Percentiles rank a stretch among this genome's conserved stretches.
Conservation (phyloP, 495 filamentous ascomycete species). For the Xylaria nigripes region DNA sequence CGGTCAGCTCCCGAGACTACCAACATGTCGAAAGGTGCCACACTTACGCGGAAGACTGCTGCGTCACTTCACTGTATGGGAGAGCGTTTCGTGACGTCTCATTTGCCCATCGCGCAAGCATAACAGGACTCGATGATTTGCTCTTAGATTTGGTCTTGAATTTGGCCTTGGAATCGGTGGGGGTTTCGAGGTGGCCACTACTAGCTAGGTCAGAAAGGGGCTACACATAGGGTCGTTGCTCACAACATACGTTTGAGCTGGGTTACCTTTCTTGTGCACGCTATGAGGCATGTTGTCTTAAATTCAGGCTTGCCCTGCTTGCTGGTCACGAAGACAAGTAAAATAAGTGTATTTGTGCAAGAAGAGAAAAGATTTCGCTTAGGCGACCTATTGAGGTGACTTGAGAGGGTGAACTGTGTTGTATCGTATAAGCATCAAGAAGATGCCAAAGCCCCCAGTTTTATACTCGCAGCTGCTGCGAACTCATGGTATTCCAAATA, state of each 20-base stretch:
- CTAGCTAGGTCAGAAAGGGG: constrained; percentile 12
- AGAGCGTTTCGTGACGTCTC: constrained; percentile 31
- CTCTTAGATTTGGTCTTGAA: not conserved
- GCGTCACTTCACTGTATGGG: constrained; percentile 31
- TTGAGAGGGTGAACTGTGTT: constrained; percentile 2
- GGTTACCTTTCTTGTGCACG: constrained; percentile 12
- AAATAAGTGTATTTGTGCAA: not conserved
- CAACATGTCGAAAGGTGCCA: not conserved
- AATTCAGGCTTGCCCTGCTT: not conserved
- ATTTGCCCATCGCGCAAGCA: constrained; percentile 31
- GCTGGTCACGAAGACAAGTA: not conserved
- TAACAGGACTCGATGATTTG: constrained; percentile 18
- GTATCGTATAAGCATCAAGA: not conserved
- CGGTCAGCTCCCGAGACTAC: constrained; percentile 11
- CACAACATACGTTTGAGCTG: constrained; percentile 18
- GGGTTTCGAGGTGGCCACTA: constrained; percentile 14
- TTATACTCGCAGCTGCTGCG: constrained; percentile 7
- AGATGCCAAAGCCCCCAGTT: not conserved
- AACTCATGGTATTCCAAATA: not conserved
- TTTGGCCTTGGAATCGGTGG: not conserved
- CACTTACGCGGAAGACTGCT: constrained; percentile 18
- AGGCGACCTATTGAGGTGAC: constrained; percentile 1
- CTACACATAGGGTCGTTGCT: not conserved
- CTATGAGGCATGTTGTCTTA: constrained; percentile 22
- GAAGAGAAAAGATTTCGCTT: constrained; percentile 4